Evolutionary conservation across 176 grass and related monocot species (phyloP).

Genomic region (Triticum turgidum): DNA sequence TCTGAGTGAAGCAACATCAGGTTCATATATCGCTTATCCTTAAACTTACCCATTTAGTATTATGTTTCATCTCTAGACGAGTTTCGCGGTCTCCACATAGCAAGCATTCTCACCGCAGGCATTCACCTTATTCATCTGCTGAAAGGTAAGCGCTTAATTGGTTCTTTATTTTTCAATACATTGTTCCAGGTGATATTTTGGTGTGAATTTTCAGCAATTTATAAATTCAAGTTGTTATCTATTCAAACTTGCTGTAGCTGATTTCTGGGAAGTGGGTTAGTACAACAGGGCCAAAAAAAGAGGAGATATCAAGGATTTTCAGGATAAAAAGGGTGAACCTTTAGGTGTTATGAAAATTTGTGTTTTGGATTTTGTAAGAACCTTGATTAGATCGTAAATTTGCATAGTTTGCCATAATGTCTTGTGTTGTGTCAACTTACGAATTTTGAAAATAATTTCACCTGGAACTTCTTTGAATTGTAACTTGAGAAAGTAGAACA

Average conservation of each 20-base stretch:
- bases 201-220: conserved; percentile 1
- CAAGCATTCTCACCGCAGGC: conserved; percentile 88
- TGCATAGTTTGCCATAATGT: not conserved
- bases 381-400: not conserved
- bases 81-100: conserved; percentile 89
- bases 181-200: conserved; percentile 33
- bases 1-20: conserved; percentile 60
- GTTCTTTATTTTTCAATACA: conserved; percentile 34
- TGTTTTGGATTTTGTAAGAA: not conserved
- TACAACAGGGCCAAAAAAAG: not conserved
- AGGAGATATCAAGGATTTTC: not conserved
- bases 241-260: not conserved
- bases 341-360: not conserved
- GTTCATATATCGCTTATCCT: conserved; percentile 53
- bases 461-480: no score
- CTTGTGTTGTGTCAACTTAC: not conserved
- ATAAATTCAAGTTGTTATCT: conserved; percentile 6
- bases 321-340: not conserved
- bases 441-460: not conserved
- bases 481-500: not conserved
- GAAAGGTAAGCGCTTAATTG: conserved; percentile 61
- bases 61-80: conserved; percentile 94
- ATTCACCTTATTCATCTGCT: conserved; percentile 72
- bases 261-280: conserved; percentile 10
- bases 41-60: conserved; percentile 73